Percentiles rank a stretch among this genome's conserved stretches.
phyloP scores from a whole-genome alignment of 805 yeast species.

The Saturnispora zaruensis region DNA sequence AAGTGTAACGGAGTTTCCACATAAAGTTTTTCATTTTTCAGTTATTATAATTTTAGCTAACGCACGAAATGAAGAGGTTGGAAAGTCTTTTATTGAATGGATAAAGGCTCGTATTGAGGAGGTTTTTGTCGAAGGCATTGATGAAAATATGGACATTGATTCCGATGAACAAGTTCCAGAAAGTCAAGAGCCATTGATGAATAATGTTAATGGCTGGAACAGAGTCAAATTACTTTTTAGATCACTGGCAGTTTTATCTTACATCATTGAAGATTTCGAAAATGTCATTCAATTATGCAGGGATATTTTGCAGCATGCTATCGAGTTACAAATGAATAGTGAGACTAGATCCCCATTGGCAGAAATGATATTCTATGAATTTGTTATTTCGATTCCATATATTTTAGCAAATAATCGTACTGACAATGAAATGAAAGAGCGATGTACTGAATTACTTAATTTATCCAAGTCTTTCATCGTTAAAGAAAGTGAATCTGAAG shows the following conservation, averaged over 20 bases:
- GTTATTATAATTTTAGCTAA: conserved; percentile 60
- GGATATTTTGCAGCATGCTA: conserved; percentile 46
- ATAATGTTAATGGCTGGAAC: conserved; percentile 54
- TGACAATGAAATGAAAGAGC: conserved; percentile 22
- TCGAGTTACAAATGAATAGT: conserved; percentile 41
- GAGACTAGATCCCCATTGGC: conserved; percentile 48
- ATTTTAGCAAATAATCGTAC: conserved; percentile 20
- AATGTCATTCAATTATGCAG: conserved; percentile 38
- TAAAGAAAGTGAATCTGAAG: conserved; percentile 3
- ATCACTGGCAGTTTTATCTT: conserved; percentile 56
- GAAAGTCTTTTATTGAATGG: conserved; percentile 59
- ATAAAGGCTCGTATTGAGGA: conserved; percentile 57
- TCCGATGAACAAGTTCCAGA: conserved; percentile 7
- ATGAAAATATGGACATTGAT: conserved; percentile 7
- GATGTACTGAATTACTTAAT: conserved; percentile 39
- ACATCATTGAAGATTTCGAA: conserved; percentile 43
- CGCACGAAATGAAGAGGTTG: conserved; percentile 53
- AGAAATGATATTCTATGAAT: conserved; percentile 58
- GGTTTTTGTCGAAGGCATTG: conserved; percentile 29
- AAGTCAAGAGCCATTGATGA: conserved; percentile 14
- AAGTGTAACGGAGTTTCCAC: conserved; percentile 80
- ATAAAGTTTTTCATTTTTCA: conserved; percentile 67
- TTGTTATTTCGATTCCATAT: conserved; percentile 58
- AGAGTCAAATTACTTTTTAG: conserved; percentile 63
- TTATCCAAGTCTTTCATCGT: conserved; percentile 30